Evolutionary conservation across 345 rosid species (phyloP), one percentile per base, ranked within the genome.

Genomic region (Camelina laxa): DNA sequence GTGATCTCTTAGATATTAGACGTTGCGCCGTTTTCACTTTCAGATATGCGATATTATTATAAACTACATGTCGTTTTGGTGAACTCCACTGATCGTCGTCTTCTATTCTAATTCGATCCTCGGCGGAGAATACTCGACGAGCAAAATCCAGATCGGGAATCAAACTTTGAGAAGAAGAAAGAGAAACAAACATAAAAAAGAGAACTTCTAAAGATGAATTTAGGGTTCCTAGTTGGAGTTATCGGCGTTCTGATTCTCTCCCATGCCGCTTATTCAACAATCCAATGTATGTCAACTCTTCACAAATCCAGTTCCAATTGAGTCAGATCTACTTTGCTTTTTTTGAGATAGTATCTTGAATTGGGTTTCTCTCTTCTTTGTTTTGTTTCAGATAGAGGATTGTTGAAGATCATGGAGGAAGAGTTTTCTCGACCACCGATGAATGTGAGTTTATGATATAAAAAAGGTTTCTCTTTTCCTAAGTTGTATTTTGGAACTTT

Each of bases 401-500:
- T 91, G 87, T 79, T 89, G 85, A 96, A 96, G 87, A 96, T 91
- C 61, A 89, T 80, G 84, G 98, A 89, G 72, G 98, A 92, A 78
- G 97, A 90, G 70, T 94, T 90, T 75, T 84, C 96, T 2, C 82
- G 89, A 12, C 97, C 97, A 24, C 92, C 97, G 3, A 39, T 87
- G 50, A 83, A 82, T 76, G 99, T 95, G 55, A 72, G 88, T 75
- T 12, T 71, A 51, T 12, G 19, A 38, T 74, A 27, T 27, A 27
- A 27, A 64, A 64, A 60, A 68, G 56, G 21, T n/a, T 60, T 59
- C 36, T 16, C 39, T 13, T 19, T 51, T 60, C 0, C 6, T 35
- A 14, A 13, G 36, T 33, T 11, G 3, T 27, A 27, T 27, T 27
- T 20, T 31, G 19, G 47, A 17, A 12, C 9, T 13, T 75, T 60